Evolutionary conservation across 1,284 basidiomycete genomes (phyloP), one percentile per base, ranked within the genome.

Genomic region (Trichosporon inkin): DNA sequence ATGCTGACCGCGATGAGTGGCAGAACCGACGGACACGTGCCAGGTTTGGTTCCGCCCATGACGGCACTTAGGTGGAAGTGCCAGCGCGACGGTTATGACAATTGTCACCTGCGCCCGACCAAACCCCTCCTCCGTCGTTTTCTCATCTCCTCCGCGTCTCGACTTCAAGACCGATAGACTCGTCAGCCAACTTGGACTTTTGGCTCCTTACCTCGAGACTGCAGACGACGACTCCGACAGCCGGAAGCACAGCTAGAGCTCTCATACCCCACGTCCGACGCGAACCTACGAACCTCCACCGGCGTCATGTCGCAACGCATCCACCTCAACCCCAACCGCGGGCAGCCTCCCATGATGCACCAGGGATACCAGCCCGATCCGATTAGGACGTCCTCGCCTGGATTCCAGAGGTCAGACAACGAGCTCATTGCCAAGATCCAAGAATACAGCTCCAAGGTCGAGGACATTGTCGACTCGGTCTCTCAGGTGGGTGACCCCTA

Each of bases 381-480:
- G 16, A 73, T 77, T 40, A 61, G 52, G 6, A 57, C 56, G 13
- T 22, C 57, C 52, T 53, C 62, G 58, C 35, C 60, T 49, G 61
- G 88, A 79, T 16, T 51, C 52, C 63, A 62, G 20, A 41, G 22
- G 22, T 57, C 55, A 28, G 66, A 89, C 5, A 89, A 92, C 71
- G 87, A 89, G 78, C 85, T 90, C 1, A 70, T 95, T 64, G 89
- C 91, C 75, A 90, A 91, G 80, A 80, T 96, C 64, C 86, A 89
- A 68, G 83, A 84, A 11, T 82, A 87, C 70, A 88, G 87, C 71
- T 85, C 84, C 74, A 85, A 88, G 77, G 84, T 92, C 62, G 96
- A 99, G 81, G 96, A 99, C 79, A 81, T 87, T 67, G 85, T 97
- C 73, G 96, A 98, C 77, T 87, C 89, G 66, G 89, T 90, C 80